Evolutionary conservation across 208 protist genomes (phyloP).

Genomic region (Crithidia thermophila): DNA sequence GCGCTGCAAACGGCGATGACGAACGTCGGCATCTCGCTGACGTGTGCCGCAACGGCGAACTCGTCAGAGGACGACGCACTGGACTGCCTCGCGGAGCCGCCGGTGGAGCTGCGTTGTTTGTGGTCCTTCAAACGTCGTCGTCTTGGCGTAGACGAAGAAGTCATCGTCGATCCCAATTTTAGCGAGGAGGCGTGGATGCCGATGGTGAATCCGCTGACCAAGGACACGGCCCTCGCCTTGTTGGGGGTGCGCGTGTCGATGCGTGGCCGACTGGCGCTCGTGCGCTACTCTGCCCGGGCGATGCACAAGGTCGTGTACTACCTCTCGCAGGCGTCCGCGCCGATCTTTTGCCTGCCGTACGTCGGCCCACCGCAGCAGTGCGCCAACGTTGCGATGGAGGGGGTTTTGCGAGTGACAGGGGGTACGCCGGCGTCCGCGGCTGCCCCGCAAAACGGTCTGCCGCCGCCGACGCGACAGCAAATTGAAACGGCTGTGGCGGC

Average conservation of each 20-base stretch:
- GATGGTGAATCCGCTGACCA: slow-evolving; percentile 29
- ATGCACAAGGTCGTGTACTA: slow-evolving; percentile 21
- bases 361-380: slow-evolving; percentile 22
- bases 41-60: not conserved
- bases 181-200: slow-evolving; percentile 22
- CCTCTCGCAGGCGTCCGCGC: slow-evolving; percentile 23
- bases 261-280: slow-evolving; percentile 10
- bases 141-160: slow-evolving; percentile 4
- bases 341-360: slow-evolving; percentile 27
- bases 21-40: not conserved
- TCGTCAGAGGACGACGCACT: slow-evolving; percentile 1
- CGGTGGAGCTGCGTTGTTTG: not conserved
- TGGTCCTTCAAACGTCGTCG: slow-evolving; percentile 27
- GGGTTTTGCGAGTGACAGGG: slow-evolving; percentile 5
- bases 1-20: not conserved
- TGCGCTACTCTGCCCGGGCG: slow-evolving; percentile 8
- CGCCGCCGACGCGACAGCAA: slow-evolving; percentile 4
- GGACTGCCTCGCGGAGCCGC: not conserved
- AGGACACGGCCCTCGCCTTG: slow-evolving; percentile 14
- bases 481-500: not conserved
- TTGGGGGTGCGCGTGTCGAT: slow-evolving; percentile 16
- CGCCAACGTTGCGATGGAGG: slow-evolving; percentile 11
- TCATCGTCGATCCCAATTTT: slow-evolving; percentile 7
- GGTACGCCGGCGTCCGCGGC: not conserved
- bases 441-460: not conserved